Evolutionary conservation across 345 rosid species (phyloP), one percentile per base, ranked within the genome.

Genomic region (Eutrema yunnanense): DNA sequence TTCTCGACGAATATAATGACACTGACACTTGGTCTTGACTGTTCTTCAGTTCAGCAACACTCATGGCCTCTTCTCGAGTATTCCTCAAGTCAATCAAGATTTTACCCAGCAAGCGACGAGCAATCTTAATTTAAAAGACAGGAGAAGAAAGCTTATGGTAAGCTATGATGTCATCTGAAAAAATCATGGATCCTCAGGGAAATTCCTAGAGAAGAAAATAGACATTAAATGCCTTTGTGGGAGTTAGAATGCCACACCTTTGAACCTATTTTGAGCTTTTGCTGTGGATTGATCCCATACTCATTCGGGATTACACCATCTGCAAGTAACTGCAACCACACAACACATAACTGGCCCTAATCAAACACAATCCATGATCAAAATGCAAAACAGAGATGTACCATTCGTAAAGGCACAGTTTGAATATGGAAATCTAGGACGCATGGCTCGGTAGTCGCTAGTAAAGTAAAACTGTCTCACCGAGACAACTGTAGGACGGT

Each of bases 281-380:
- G 96, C 65, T 87, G 85, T 66, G 99, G 97, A 87, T 95, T 92
- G 71, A 95, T 87, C 61, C 99, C 99, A 69, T 92, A 95, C 82
- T 90, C 99, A 66, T 95, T 95, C 66, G 99, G 99, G 53, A 95
- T 90, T 70, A 95, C 98, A 77, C 98, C 97, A 83, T 95, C 99
- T 69, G 99, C 99, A 55, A 95, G 98, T 73, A 86, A 73, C 98
- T 95, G 85, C 80, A 84, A 79, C 14, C 82, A 80, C 54, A 83
- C 67, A 58, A 72, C 42, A 60, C 64, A 74, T 72, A 67, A 71
- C 44, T 33, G 37, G 38, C 13, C 9, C 22, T 65, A 38, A 65
- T 33, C 71, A 67, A 67, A 27, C n/a, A 47, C 48, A 44, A 29
- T 44, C 65, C 47, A 46, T 40, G 50, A 61, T 40, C 47, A 3